Base-by-base conservation (phyloP, 257 asterid species). In the Catharanthus roseus region DNA sequence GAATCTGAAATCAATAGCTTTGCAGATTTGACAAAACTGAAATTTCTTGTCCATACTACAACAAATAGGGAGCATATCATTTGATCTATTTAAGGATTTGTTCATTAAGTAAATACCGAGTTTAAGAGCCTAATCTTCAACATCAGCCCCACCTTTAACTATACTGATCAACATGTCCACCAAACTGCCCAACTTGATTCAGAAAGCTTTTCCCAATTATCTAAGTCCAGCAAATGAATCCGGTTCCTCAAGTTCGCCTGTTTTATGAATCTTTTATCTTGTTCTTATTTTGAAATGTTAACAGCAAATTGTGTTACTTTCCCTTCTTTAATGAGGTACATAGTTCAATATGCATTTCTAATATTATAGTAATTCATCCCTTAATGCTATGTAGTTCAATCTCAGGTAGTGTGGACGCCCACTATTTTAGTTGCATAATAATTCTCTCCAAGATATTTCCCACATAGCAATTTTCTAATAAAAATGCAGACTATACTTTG, bases 171-270 rank as follows among this genome's bases (percentile, higher is more conserved):
- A 33, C 42, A 58, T 3, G 10, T 36, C 13, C 3, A 23, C 34
- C 23, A 6, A 33, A 55, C 61, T 2, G 23, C 63, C 3, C 23
- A 58, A 29, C 41, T 58, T 16, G 10, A 29, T 15, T 5, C 16
- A 58, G 42, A 58, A 29, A 58, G 63, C 63, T 56, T 12, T 56
- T 56, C 63, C 15, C 63, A 56, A 56, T 56, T 26, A 16, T 44
- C 3, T 44, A 56, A 16, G 63, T 13, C 7, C 21, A 6, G 63
- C 18, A 56, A 16, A 26, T 10, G 19, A 26, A 56, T 15, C 13
- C 19, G 11, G 21, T 56, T 26, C 36, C 63, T 56, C 36, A 8
- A 55, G 1, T 55, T 55, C 10, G 16, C 18, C 11, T 44, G 50
- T 5, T 8, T 55, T 55, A 2, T n/a, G n/a, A n/a, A n/a, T n/a